These are phyloP conservation scores for Nyctanthes arbortristis DNA, from an alignment of 257 asterid species.

Conservation along the genomic window DNA sequence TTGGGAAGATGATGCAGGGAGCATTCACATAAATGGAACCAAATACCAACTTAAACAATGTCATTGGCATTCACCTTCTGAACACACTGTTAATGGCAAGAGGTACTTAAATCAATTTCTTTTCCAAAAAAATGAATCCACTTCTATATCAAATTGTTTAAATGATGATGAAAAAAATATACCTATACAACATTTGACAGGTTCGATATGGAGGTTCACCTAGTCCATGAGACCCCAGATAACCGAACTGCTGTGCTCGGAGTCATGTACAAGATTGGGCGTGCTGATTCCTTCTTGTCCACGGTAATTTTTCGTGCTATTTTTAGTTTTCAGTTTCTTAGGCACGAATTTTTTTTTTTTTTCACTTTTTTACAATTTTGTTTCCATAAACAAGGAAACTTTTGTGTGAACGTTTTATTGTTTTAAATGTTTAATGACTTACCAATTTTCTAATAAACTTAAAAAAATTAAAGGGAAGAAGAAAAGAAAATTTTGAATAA, in stretches of 20 bases:
- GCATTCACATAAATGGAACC: conserved; percentile 53
- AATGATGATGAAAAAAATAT: no score
- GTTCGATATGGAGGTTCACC: conserved; percentile 65
- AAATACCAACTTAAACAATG: conserved; percentile 49
- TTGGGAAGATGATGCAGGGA: conserved; percentile 58
- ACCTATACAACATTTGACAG: conserved; percentile 25
- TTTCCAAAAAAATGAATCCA: background rate
- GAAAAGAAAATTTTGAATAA: no score
- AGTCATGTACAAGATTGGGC: conserved; percentile 61
- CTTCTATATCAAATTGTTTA: background rate
- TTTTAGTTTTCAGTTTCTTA: no score
- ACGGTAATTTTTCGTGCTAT: no score
- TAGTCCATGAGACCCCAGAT: conserved; percentile 60
- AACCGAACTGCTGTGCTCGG: conserved; percentile 64
- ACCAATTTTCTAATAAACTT: no score
- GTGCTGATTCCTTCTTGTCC: conserved; percentile 59
- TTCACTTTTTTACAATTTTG: no score
- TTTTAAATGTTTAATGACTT: no score
- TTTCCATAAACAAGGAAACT: no score
- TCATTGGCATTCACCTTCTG: conserved; percentile 93
- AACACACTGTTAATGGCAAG: conserved; percentile 67
- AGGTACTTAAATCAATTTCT: conserved; percentile 32
- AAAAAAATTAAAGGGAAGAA: no score
- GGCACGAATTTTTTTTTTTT: no score
- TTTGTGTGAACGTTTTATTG: no score